Percentiles rank a stretch among this genome's conserved stretches.
Evolutionary conservation across 768 basidiomycete species (phyloP).

Genomic region (Russula olivacea): DNA sequence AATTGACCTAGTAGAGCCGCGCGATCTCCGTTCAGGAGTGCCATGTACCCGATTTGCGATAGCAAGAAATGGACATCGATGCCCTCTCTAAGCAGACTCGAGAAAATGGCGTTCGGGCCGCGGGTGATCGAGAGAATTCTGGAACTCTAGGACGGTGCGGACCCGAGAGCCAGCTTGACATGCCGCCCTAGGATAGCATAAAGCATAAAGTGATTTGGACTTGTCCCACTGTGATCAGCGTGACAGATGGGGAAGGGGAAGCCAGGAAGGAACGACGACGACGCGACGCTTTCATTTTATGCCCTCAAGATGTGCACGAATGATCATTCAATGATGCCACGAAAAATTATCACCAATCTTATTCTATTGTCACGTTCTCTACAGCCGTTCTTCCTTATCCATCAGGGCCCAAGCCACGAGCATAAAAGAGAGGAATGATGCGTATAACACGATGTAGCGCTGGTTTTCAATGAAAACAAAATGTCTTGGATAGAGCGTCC

Average conservation of each 20-base stretch:
- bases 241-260: slow-evolving; percentile 78
- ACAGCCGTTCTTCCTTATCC: slow-evolving; percentile 57
- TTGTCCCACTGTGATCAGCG: slow-evolving; percentile 82
- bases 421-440: neutral
- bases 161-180: slow-evolving; percentile 44
- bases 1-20: neutral
- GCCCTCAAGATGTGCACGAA: slow-evolving; percentile 73
- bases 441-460: slow-evolving; percentile 81
- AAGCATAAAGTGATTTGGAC: slow-evolving; percentile 29
- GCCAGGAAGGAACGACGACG: slow-evolving; percentile 87
- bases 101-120: slow-evolving; percentile 89
- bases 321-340: no score
- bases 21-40: neutral
- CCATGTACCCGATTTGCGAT: neutral
- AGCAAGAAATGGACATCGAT: slow-evolving; percentile 61
- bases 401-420: neutral
- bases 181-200: neutral
- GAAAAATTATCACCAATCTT: slow-evolving; percentile 86
- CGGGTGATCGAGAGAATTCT: slow-evolving; percentile 80
- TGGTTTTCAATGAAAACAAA: slow-evolving; percentile 98
- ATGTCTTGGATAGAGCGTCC: slow-evolving; percentile 95
- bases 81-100: slow-evolving; percentile 72
- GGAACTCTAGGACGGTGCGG: slow-evolving; percentile 91
- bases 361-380: slow-evolving; percentile 84
- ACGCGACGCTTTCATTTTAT: slow-evolving; percentile 84